A percentile compares a stretch with the other conserved stretches of the same genome.
phyloP scores from a whole-genome alignment of 2,329 filamentous ascomycete species.

The Nigrospora osmanthi region DNA sequence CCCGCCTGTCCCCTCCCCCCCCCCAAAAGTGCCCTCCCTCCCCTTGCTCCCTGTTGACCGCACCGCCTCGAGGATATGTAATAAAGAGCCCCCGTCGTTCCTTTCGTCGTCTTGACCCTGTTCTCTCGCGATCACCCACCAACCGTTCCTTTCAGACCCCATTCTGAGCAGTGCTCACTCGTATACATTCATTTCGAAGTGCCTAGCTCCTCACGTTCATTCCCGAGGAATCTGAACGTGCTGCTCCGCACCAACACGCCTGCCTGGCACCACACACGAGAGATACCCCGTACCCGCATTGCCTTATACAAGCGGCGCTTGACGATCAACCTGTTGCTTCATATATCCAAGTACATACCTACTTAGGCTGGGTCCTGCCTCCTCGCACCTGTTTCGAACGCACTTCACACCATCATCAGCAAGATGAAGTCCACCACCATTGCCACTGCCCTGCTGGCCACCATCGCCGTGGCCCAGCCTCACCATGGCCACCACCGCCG shows the following conservation, averaged over 20 bases:
- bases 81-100: slow-evolving; percentile 12
- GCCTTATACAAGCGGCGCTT: not conserved
- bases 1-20: not conserved
- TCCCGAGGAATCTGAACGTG: slow-evolving; percentile 10
- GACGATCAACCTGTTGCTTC: not conserved
- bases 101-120: slow-evolving; percentile 5
- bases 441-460: slow-evolving; percentile 33
- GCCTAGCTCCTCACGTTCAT: slow-evolving; percentile 17
- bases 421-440: slow-evolving; percentile 38
- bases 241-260: slow-evolving; percentile 1
- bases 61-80: slow-evolving; percentile 8
- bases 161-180: slow-evolving; percentile 23
- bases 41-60: not conserved
- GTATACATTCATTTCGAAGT: slow-evolving; percentile 21
- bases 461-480: slow-evolving; percentile 42
- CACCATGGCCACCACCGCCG: slow-evolving; percentile 30
- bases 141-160: slow-evolving; percentile 16
- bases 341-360: not conserved
- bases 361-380: too few relatives aligned
- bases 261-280: slow-evolving; percentile 2
- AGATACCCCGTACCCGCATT: not conserved
- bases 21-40: not conserved
- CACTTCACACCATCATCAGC: not conserved
- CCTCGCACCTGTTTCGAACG: too few relatives aligned
- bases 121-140: slow-evolving; percentile 8